Evolutionary conservation across 1,284 basidiomycete species (phyloP), one percentile per base, ranked within the genome.

Genomic region (Trichosporon sp.): DNA sequence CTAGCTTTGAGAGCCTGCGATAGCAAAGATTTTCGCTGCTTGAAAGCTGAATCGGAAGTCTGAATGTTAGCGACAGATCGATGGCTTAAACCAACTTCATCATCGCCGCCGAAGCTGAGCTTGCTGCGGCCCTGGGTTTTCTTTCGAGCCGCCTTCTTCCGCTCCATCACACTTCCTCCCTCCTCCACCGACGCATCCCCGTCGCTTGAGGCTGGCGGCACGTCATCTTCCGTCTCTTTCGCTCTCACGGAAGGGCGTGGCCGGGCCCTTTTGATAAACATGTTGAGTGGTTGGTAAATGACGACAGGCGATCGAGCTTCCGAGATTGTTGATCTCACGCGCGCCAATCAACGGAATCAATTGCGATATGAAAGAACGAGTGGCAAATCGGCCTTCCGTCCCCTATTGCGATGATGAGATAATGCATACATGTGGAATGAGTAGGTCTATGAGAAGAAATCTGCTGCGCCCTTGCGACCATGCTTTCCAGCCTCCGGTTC

Each of bases 101-200:
- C 90, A 82, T 90, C 89, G 66, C 91, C 89, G 6, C 90, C 92
- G 81, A 95, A 95, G 75, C 91, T 94, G 63, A 95, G 81, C 59
- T 84, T 82, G 3, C 69, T 67, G 14, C 40, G 60, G 62, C 71
- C 61, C 58, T 56, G 25, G 63, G 58, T 16, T 65, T 74, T 68
- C 58, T 69, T 75, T 64, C 71, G 73, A 62, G 74, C 68, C 13
- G 71, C 71, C 67, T 76, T 79, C 66, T 78, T 79, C 29, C 74
- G 65, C 67, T 74, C 74, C 67, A 77, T 72, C 13, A 80, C 71
- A 60, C 74, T 76, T 8, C 74, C 74, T 11, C 36, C 63, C 37
- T 52, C 66, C 11, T 69, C 71, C n/a, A 40, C 32, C 8, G 40
- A 40, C 4, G 57, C 56, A 13, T 65, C 66, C 10, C 56, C 64